A percentile compares a stretch with the other conserved stretches of the same genome.
Conservation (phyloP, 768 basidiomycete species). For the Cystobasidium onofrii region DNA sequence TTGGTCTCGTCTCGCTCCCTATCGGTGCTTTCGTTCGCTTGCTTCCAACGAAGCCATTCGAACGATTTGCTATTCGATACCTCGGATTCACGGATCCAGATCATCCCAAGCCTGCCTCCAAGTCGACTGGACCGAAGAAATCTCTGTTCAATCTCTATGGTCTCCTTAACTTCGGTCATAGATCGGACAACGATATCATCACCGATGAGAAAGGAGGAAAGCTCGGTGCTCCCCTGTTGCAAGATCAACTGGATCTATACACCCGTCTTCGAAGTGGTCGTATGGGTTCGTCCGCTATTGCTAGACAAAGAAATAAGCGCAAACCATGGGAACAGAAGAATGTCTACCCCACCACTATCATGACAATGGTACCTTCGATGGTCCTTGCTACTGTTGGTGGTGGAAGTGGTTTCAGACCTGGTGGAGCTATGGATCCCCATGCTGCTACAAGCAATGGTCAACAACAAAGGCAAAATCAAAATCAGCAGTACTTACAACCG, state of each 20-base stretch:
- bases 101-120: constrained; percentile 55
- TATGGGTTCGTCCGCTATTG: constrained; percentile 76
- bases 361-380: constrained; percentile 68
- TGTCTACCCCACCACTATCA: constrained; percentile 40
- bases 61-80: constrained; percentile 54
- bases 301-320: constrained; percentile 54
- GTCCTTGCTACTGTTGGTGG: constrained; percentile 67
- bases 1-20: constrained; percentile 79
- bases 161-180: not conserved
- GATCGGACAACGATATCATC: not conserved
- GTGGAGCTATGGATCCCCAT: constrained; percentile 59
- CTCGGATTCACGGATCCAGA: constrained; percentile 60
- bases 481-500: constrained; percentile 6
- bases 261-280: constrained; percentile 79
- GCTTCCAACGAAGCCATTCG: constrained; percentile 71
- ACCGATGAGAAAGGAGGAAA: constrained; percentile 49
- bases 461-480: not conserved
- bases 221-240: constrained; percentile 68
- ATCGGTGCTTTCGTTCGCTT: constrained; percentile 72
- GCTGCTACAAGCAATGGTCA: not conserved
- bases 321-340: constrained; percentile 42
- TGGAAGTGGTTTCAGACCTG: constrained; percentile 53
- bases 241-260: constrained; percentile 78
- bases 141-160: constrained; percentile 39
- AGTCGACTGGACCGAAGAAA: constrained; percentile 30